phyloP scores from a whole-genome alignment of 352 stramenopile species.

The Globisporangium nodosum region DNA sequence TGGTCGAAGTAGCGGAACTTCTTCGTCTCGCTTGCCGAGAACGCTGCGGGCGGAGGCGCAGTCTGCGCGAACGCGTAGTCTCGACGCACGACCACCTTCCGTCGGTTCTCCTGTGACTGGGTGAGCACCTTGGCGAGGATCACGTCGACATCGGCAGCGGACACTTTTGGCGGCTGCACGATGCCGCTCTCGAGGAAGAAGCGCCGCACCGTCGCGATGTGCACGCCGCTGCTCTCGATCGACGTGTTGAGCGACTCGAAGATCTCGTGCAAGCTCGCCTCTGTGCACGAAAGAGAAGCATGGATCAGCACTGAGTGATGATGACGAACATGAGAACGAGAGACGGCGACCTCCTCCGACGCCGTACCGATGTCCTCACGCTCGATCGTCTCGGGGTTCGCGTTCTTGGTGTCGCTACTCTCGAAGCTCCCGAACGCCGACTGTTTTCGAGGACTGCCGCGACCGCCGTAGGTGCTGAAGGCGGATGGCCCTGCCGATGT shows the following conservation, averaged over 20 bases:
- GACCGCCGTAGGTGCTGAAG: constrained; percentile 15
- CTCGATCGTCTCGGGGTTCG: constrained; percentile 13
- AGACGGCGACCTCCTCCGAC: not conserved
- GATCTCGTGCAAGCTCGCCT: constrained; percentile 28
- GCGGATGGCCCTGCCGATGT: constrained; percentile 4
- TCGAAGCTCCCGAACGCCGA: constrained; percentile 5
- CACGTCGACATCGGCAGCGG: constrained; percentile 57
- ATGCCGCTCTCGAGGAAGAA: constrained; percentile 65
- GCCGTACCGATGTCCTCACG: constrained; percentile 19
- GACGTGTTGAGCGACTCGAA: constrained; percentile 51
- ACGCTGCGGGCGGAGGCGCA: constrained; percentile 4
- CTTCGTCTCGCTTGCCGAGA: constrained; percentile 23
- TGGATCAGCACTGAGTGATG: not conserved
- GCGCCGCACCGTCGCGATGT: constrained; percentile 55
- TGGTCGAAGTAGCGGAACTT: constrained; percentile 62
- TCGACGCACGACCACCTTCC: constrained; percentile 43
- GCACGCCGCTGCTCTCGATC: constrained; percentile 40
- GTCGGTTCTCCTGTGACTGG: constrained; percentile 46
- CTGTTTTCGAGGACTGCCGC: constrained; percentile 7
- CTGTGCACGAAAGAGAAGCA: constrained; percentile 12
- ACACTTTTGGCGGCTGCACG: constrained; percentile 38
- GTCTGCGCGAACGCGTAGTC: constrained; percentile 37
- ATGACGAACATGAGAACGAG: not conserved
- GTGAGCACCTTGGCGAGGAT: constrained; percentile 59
- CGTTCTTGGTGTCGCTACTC: not conserved